A percentile compares a stretch with the other conserved stretches of the same genome.
These are phyloP conservation scores for Wickerhamiella spandovensis DNA, from an alignment of 805 yeast genomes.

Conservation along the genomic window DNA sequence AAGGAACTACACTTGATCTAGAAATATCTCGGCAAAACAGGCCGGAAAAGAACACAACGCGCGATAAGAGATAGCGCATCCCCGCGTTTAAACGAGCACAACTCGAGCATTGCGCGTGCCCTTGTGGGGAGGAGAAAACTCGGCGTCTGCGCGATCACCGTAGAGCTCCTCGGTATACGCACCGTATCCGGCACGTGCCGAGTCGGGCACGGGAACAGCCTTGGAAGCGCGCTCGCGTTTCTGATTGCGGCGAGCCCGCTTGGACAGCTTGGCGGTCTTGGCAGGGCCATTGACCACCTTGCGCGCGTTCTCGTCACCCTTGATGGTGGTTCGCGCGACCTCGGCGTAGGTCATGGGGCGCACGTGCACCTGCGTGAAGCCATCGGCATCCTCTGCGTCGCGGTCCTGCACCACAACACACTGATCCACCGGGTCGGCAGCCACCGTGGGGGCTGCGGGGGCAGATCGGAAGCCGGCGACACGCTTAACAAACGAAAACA, in stretches of 20 bases:
- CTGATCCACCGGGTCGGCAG: not conserved
- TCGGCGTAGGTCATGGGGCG: slow-evolving; percentile 42
- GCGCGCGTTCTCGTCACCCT: not conserved
- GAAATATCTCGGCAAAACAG: not conserved
- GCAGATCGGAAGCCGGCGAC: slow-evolving; percentile 1
- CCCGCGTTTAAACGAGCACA: not conserved
- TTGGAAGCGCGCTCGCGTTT: not conserved
- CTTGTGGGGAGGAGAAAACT: slow-evolving; percentile 4
- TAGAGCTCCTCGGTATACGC: slow-evolving; percentile 6
- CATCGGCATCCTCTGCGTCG: slow-evolving; percentile 29
- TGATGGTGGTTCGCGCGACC: slow-evolving; percentile 27
- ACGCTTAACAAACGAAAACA: slow-evolving; percentile 4
- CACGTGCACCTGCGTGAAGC: slow-evolving; percentile 34
- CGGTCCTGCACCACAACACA: slow-evolving; percentile 11
- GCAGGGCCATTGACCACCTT: not conserved
- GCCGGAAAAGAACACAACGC: not conserved
- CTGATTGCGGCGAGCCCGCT: not conserved
- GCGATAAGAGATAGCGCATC: not conserved
- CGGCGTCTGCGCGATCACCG: slow-evolving; percentile 4
- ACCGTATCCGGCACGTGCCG: not conserved
- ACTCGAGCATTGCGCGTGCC: not conserved
- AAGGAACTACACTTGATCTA: not conserved
- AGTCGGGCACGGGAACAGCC: not conserved
- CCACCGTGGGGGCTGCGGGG: not conserved
- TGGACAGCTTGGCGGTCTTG: not conserved